These are phyloP conservation scores for Beauveria varroae DNA, from an alignment of 2,329 filamentous ascomycete genomes.

Conservation along the genomic window DNA sequence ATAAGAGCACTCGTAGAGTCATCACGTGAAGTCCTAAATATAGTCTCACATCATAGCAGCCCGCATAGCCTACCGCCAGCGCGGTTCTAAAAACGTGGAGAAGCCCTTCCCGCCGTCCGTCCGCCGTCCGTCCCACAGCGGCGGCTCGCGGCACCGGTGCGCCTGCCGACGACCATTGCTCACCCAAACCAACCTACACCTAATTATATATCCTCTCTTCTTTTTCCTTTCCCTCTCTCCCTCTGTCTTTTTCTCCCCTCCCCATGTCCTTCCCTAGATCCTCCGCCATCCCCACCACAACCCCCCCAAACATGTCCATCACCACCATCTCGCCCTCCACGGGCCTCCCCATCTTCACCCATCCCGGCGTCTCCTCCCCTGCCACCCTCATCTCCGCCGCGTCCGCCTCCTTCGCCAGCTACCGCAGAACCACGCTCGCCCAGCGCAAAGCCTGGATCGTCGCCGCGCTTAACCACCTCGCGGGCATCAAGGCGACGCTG, in stretches of 20 bases:
- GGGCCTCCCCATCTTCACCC: slow-evolving; percentile 56
- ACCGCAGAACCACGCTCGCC: slow-evolving; percentile 63
- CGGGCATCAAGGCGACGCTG: slow-evolving; percentile 66
- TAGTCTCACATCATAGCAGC: too few species aligned
- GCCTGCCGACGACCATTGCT: background rate
- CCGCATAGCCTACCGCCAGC: background rate
- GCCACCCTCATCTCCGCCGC: slow-evolving; percentile 47
- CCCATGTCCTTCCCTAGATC: background rate
- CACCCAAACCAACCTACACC: background rate
- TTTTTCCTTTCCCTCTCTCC: too few species aligned
- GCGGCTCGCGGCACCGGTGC: slow-evolving; percentile 8
- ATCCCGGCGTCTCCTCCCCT: slow-evolving; percentile 49
- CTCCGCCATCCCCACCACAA: background rate
- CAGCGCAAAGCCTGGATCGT: slow-evolving; percentile 74
- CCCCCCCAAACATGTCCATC: background rate
- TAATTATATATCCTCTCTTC: background rate
- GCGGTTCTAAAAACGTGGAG: background rate
- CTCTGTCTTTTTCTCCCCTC: background rate
- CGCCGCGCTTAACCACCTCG: slow-evolving; percentile 66
- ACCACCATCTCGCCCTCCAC: slow-evolving; percentile 62
- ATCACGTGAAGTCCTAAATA: too few species aligned
- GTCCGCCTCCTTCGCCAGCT: slow-evolving; percentile 67
- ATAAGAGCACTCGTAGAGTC: too few species aligned
- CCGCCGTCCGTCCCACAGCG: background rate
- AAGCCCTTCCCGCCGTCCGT: background rate